phyloP scores from a whole-genome alignment of 768 basidiomycete species.

The Tricholoma matsutake region DNA sequence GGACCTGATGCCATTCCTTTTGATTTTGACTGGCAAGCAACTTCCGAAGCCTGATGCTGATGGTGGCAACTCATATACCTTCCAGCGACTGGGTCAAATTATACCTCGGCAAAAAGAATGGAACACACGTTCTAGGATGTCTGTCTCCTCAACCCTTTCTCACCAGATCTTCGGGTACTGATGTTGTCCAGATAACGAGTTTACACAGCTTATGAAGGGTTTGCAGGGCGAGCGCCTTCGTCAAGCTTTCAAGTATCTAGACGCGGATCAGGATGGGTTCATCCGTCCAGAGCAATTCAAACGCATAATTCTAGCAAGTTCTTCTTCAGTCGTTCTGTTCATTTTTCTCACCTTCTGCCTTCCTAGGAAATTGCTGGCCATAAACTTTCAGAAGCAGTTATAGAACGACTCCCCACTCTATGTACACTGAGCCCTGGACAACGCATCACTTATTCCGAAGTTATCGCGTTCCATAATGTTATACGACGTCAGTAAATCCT shows the following conservation, averaged over 20 bases:
- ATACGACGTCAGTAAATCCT: conserved; percentile 61
- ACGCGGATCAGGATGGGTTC: conserved; percentile 88
- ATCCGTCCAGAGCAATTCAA: conserved; percentile 94
- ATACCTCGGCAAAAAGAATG: conserved; percentile 92
- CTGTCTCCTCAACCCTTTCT: conserved; percentile 27
- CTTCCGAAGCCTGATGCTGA: not conserved
- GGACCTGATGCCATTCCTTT: conserved; percentile 85
- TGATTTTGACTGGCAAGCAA: conserved; percentile 81
- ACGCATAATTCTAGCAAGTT: conserved; percentile 83
- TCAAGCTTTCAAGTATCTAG: conserved; percentile 92
- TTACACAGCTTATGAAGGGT: conserved; percentile 98
- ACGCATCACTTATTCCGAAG: conserved; percentile 94
- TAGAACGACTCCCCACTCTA: conserved; percentile 89
- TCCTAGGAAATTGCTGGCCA: conserved; percentile 91
- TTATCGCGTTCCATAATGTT: conserved; percentile 96
- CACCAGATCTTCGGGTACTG: not conserved
- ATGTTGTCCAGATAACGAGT: conserved; percentile 73
- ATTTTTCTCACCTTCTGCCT: conserved; percentile 3
- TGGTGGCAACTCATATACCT: conserved; percentile 1
- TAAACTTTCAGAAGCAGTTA: conserved; percentile 91
- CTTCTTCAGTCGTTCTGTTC: not conserved
- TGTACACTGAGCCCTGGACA: conserved; percentile 87
- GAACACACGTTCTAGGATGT: conserved; percentile 90
- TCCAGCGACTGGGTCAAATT: conserved; percentile 91
- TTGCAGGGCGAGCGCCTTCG: conserved; percentile 96